Evolutionary conservation across 192 early-diverging fungal genomes (phyloP), one percentile per base, ranked within the genome.

Genomic region (Geranomyces variabilis): DNA sequence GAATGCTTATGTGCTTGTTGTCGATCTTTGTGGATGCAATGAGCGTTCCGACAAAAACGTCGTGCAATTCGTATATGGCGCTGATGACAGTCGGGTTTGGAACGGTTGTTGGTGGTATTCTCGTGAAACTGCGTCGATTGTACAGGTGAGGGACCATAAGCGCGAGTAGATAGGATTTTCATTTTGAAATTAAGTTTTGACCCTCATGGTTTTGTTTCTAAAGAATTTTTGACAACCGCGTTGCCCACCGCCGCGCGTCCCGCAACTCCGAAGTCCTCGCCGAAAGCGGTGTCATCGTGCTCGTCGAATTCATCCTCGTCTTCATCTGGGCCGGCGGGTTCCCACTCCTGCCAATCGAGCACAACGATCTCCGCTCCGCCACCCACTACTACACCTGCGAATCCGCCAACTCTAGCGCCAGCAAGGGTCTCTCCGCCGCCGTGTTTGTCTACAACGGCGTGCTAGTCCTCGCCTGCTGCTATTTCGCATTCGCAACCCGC

Each of bases 51-150:
- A 64, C 28, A 13, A 71, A 6, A 4, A 21, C 29, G 7, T 71
- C 70, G 15, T 71, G 70, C 36, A 71, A 71, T 49, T 62, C 62
- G 21, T 71, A 71, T 31, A 71, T 71, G 70, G 59, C 61, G 30
- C 48, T 71, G 28, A 0, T 71, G 70, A 41, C 61, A 17, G 49
- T 71, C 45, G 70, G 70, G 0, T 71, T 71, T 55, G 70, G 60
- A 8, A 60, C 41, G 12, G 70, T 71, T 26, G 70, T 71, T 6
- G 70, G 70, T 8, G 51, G 70, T 21, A 71, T 71, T 53, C 36
- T 53, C 0, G 70, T 71, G 13, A 71, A 71, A 31, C 33, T 71
- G 62, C 62, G 62, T 3, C 36, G 70, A 7, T 10, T 71, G 19
- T 64, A 71, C 48, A 71, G 59, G 48, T 41, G 36, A 41, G 36